Base-by-base conservation (phyloP, 225 moss, liverwort and hornwort species). In the Bryoerythrophyllum caledonicum region DNA sequence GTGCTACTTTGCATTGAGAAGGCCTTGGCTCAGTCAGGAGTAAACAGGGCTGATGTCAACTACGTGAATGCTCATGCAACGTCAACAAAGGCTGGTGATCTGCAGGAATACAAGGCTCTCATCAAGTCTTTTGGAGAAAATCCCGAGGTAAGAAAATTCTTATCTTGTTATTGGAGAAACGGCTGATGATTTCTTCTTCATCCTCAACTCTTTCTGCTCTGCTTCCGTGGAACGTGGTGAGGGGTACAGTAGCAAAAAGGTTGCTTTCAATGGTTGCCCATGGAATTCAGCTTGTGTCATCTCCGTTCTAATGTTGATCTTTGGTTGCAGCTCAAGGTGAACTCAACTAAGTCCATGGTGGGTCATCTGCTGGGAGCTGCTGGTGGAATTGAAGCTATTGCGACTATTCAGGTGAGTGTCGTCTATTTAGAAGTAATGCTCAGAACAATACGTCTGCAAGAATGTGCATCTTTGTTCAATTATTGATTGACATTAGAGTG, bases 1-100 rank as follows among this genome's bases (percentile, higher is more conserved):
- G 85, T 95, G 35, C 86, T 87, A 57, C 92, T 95, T 65, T 95
- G 94, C 79, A 95, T 95, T 73, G 94, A 95, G 79, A 95, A 92
- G 65, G 94, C 94, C 60, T 80, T 95, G 81, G 83, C 91, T 9
- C 85, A 86, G 69, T 87, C 94, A 63, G 91, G 92, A 78, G 91
- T 95, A 69, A 77, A 83, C 75, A 87, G 82, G 69, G 79, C 85
- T 70, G 94, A 92, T 76, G 89, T 91, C 48, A 91, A 87, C 58
- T 91, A 91, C 46, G 85, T 89, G 54, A 91, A 91, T 60, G 85
- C 85, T 20, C 91, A 89, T 46, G 91, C 91, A 48, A 91, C 91
- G 10, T 91, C 91, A 24, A 89, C 89, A 7, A 74, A 83, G 56
- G 74, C 89, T 53, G 91, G 91, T 30, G 91, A 89, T 70, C 38